Evolutionary conservation across 768 basidiomycete genomes (phyloP).

Genomic region (Trametes sanguinea): DNA sequence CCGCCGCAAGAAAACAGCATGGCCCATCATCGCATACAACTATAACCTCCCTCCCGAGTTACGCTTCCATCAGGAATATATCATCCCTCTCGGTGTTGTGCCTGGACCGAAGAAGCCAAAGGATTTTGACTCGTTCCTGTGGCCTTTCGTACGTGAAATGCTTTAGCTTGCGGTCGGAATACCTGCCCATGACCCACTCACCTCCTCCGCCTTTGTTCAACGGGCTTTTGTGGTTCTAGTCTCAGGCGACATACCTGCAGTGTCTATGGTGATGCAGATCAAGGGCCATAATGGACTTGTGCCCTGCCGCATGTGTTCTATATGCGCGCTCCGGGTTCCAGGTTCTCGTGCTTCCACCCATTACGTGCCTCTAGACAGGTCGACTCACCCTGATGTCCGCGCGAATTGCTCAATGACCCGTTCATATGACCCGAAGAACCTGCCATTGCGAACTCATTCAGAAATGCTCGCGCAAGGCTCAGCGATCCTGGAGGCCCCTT

Average conservation of each 20-base stretch:
- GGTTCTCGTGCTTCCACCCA: conserved; percentile 16
- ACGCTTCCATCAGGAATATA: conserved; percentile 36
- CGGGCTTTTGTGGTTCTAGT: conserved; percentile 34
- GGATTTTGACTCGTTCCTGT: conserved; percentile 41
- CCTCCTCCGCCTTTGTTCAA: conserved; percentile 30
- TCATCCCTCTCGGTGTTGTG: conserved; percentile 45
- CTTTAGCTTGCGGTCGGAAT: conserved; percentile 39
- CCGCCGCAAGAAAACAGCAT: conserved; percentile 34
- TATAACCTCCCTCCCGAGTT: conserved; percentile 46
- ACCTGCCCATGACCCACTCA: conserved; percentile 33
- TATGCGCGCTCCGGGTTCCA: conserved; percentile 32
- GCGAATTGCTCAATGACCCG: conserved; percentile 16
- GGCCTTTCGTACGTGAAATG: conserved; percentile 40
- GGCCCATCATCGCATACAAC: conserved; percentile 44
- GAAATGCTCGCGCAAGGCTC: conserved; percentile 38
- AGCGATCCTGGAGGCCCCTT: conserved; percentile 13
- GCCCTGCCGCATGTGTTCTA: conserved; percentile 43
- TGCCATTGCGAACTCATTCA: conserved; percentile 48
- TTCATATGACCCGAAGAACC: conserved; percentile 38
- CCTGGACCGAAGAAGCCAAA: conserved; percentile 48
- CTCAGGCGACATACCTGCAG: conserved; percentile 38
- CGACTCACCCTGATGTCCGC: conserved; percentile 24
- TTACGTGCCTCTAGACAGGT: conserved; percentile 34
- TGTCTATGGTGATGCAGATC: conserved; percentile 36
- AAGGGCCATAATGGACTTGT: conserved; percentile 44